Conservation (phyloP, 83 land plant species). For the Thuja plicata region DNA sequence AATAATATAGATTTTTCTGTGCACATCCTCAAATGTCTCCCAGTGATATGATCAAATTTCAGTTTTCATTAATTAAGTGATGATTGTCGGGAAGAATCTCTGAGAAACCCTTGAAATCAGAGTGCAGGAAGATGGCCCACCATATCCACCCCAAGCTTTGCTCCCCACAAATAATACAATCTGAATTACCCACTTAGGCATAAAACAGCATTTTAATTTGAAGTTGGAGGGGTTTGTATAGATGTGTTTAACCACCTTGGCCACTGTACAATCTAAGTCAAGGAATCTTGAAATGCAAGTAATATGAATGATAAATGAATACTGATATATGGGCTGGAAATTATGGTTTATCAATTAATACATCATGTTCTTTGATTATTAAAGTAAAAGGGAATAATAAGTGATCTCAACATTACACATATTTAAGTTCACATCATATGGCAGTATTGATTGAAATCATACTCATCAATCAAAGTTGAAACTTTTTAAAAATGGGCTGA, state of each 20-base stretch:
- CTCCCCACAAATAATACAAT: not conserved
- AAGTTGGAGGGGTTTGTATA: not conserved
- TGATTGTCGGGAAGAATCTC: not conserved
- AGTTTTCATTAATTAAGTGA: not conserved
- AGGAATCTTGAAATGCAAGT: not conserved
- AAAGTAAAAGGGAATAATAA: not conserved
- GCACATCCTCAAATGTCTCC: not conserved
- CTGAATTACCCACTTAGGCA: not conserved
- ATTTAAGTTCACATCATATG: not conserved
- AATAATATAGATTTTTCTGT: no score
- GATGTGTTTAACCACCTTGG: not conserved
- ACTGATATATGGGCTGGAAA: not conserved
- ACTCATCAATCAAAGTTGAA: not conserved
- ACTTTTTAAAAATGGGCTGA: not conserved
- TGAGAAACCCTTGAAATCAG: not conserved
- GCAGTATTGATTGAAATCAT: not conserved
- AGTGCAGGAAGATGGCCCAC: not conserved
- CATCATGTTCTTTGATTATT: not conserved
- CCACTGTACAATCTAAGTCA: not conserved
- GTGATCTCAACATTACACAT: not conserved
- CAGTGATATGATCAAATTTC: not conserved
- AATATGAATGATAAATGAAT: not conserved
- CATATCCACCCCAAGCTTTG: not conserved
- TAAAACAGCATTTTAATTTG: not conserved
- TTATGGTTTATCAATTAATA: not conserved